Conservation (phyloP, 805 yeast species). For the Saccharomycopsis capsularis region DNA sequence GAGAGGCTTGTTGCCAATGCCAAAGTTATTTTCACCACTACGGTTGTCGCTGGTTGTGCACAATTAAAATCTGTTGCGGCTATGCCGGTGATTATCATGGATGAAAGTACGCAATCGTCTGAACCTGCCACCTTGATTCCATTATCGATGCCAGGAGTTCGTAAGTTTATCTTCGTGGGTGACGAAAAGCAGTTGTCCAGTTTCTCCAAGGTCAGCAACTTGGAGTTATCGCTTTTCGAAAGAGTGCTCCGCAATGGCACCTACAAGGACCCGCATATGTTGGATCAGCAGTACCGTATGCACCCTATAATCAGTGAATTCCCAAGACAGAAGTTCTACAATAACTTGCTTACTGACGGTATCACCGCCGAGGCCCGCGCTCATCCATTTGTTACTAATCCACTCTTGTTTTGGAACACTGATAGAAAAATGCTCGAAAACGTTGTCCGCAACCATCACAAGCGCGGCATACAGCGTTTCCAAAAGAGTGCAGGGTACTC, state of each 20-base stretch:
- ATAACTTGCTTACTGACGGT: conserved; percentile 48
- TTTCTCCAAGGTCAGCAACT: conserved; percentile 59
- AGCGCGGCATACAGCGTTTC: conserved; percentile 27
- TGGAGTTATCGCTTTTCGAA: conserved; percentile 63
- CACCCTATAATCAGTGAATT: conserved; percentile 57
- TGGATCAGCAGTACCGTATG: conserved; percentile 65
- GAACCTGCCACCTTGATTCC: conserved; percentile 70
- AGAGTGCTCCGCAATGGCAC: conserved; percentile 57
- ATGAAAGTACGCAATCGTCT: conserved; percentile 71
- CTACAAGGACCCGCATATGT: conserved; percentile 55
- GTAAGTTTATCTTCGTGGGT: conserved; percentile 64
- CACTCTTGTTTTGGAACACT: conserved; percentile 57
- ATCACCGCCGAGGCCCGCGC: conserved; percentile 45
- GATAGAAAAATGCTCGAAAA: conserved; percentile 41
- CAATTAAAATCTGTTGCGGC: conserved; percentile 48
- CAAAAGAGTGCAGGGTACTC: conserved; percentile 51
- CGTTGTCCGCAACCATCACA: conserved; percentile 39
- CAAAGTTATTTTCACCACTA: conserved; percentile 63
- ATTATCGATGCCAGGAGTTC: conserved; percentile 58
- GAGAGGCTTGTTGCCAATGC: conserved; percentile 54
- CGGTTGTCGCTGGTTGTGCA: conserved; percentile 65
- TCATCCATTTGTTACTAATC: conserved; percentile 42
- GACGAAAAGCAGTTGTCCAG: conserved; percentile 72
- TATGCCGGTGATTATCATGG: conserved; percentile 67
- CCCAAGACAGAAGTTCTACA: conserved; percentile 47